phyloP scores from a whole-genome alignment of 257 asterid genomes.

The Prunella vulgaris region DNA sequence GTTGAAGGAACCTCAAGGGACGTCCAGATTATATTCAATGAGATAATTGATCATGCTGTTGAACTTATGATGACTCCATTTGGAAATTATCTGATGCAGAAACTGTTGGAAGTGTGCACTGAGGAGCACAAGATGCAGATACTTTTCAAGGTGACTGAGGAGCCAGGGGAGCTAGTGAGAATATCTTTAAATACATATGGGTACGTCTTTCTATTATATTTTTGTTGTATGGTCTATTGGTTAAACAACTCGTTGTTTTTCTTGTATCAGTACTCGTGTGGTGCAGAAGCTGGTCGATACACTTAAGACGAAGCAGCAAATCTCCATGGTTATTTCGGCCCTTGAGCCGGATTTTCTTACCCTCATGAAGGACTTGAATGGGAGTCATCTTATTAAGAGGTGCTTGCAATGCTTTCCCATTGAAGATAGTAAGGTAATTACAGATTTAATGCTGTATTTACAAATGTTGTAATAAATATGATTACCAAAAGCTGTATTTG shows the following conservation, averaged over 20 bases:
- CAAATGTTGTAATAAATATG: not conserved
- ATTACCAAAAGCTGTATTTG: too few species aligned
- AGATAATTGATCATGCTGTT: constrained; percentile 63
- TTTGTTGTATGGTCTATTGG: not conserved
- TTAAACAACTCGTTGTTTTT: not conserved
- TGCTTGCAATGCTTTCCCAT: constrained; percentile 78
- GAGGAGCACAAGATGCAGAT: constrained; percentile 84
- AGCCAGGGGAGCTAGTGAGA: constrained; percentile 72
- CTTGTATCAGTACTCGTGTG: constrained; percentile 78
- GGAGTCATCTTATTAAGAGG: constrained; percentile 84
- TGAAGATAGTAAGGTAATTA: constrained; percentile 72
- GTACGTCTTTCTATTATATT: constrained; percentile 34
- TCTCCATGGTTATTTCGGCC: constrained; percentile 57
- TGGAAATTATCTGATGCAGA: constrained; percentile 96
- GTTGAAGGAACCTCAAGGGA: constrained; percentile 73
- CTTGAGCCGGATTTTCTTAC: constrained; percentile 89
- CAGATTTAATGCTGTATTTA: not conserved
- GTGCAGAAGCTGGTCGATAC: constrained; percentile 95
- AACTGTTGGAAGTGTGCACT: constrained; percentile 76
- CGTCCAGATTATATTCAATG: constrained; percentile 61
- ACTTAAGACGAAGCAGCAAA: constrained; percentile 63
- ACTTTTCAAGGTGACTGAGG: constrained; percentile 60
- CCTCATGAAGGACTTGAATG: constrained; percentile 82
- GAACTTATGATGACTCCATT: constrained; percentile 93
- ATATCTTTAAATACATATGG: constrained; percentile 90